Base-by-base conservation (phyloP, 805 yeast genomes). In the Cyberlindnera mycetangii region DNA sequence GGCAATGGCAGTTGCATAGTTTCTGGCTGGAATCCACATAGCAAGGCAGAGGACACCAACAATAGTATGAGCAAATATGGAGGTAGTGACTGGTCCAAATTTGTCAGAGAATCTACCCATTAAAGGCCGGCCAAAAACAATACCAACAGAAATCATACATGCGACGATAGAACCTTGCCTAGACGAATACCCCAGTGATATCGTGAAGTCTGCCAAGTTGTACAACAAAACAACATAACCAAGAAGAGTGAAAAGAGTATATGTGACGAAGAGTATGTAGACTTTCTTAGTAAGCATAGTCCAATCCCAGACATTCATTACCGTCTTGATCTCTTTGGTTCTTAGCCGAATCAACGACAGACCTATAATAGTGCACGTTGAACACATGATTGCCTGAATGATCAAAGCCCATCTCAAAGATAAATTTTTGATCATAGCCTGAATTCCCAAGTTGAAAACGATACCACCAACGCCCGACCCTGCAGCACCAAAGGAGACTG, bases 141-240 rank as follows among this genome's bases (percentile, higher is more conserved):
- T 72, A 1, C 86, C 87, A 9, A 78, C 72, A 37, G 79, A 75
- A 9, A 78, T 68, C 82, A 79, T 75, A 15, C 85, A 80, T 1
- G 82, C 62, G 4, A 78, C 82, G 18, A 75, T 64, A 1, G 85
- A 73, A 2, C 84, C 84, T 48, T 81, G 78, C 17, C 66, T 54
- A 2, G 74, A 65, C 4, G 72, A 48, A 52, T 79, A 81, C 0
- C 89, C 89, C 45, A 82, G 53, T 2, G 83, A 74, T 4, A 73
- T 68, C 10, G 86, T 78, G 53, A 76, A 79, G 50, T 80, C 80
- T 8, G 82, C 78, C 51, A 82, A 61, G 28, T 78, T 73, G 59
- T 81, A 81, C 58, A 81, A 66, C 33, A 79, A 65, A 18, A 77
- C 72, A 32, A 79, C 84, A 53, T 81, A 81, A 0, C 85, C 87